Conservation (phyloP, 2,329 filamentous ascomycete genomes). For the Cercospora janseana region DNA sequence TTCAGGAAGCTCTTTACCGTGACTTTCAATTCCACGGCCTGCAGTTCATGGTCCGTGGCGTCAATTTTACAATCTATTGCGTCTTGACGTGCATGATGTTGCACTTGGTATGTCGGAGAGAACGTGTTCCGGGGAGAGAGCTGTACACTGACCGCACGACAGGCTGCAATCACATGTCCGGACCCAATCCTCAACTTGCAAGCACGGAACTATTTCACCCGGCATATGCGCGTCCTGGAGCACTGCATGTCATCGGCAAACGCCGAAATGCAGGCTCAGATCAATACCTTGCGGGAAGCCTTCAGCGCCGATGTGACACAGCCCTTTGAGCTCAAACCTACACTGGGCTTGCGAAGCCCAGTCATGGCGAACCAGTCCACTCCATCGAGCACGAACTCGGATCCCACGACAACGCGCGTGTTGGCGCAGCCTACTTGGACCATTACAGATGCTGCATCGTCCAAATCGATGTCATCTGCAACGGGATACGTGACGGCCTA, state of each 20-base stretch:
- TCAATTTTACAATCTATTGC: constrained; percentile 93
- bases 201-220: constrained; percentile 82
- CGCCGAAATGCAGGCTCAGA: constrained; percentile 84
- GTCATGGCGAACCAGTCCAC: constrained; percentile 47
- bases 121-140: neutral
- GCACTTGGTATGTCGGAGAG: constrained; percentile 68
- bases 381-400: constrained; percentile 22
- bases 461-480: constrained; percentile 28
- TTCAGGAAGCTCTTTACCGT: constrained; percentile 79
- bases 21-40: constrained; percentile 76
- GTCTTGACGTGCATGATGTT: constrained; percentile 89
- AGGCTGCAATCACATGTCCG: constrained; percentile 87
- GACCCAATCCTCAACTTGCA: constrained; percentile 84
- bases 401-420: constrained; percentile 16
- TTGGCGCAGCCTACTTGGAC: constrained; percentile 25
- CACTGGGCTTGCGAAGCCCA: constrained; percentile 68
- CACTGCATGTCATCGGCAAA: constrained; percentile 76
- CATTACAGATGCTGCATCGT: constrained; percentile 22
- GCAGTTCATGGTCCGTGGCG: constrained; percentile 87
- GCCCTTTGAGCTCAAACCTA: constrained; percentile 83
- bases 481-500: constrained; percentile 28
- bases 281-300: constrained; percentile 82
- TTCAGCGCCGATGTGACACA: constrained; percentile 84
- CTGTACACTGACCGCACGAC: neutral
- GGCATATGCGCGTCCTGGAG: constrained; percentile 92